These are phyloP conservation scores for Syncephalastrum monosporum DNA, from an alignment of 371 early-diverging fungal species.

Conservation along the genomic window DNA sequence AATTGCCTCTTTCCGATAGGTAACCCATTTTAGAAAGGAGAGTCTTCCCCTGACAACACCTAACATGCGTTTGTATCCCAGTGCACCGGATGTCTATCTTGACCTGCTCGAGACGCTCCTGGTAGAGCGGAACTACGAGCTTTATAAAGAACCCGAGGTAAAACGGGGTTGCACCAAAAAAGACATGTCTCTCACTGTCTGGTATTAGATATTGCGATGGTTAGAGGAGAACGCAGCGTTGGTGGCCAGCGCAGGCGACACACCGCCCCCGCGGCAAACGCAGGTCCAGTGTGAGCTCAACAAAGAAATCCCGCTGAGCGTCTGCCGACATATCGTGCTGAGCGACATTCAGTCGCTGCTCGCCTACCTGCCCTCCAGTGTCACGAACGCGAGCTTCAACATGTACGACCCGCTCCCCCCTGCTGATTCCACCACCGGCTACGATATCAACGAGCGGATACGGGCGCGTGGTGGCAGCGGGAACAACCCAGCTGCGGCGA, in stretches of 20 bases:
- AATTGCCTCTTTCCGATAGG: conserved; percentile 1
- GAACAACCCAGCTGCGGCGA: conserved; percentile 7
- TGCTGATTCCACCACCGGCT: conserved; percentile 47
- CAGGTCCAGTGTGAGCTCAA: conserved; percentile 18
- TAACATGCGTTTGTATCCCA: conserved; percentile 15
- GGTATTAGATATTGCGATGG: conserved; percentile 44
- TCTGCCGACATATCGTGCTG: conserved; percentile 74
- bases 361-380: conserved; percentile 53
- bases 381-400: conserved; percentile 55
- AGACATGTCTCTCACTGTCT: background rate
- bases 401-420: conserved; percentile 83
- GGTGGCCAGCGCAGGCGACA: conserved; percentile 8
- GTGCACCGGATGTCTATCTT: conserved; percentile 24
- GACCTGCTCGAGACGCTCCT: conserved; percentile 55
- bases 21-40: conserved; percentile 9
- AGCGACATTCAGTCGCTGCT: conserved; percentile 61
- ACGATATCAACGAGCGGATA: conserved; percentile 36
- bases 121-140: conserved; percentile 57
- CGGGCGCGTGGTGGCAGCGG: conserved; percentile 15
- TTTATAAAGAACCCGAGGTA: conserved; percentile 79
- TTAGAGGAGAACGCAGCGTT: conserved; percentile 33
- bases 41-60: conserved; percentile 19
- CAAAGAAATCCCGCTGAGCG: conserved; percentile 50
- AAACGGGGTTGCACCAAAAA: too few relatives aligned
- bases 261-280: conserved; percentile 14